A percentile compares a stretch with the other conserved stretches of the same genome.
Evolutionary conservation across 2,329 filamentous ascomycete genomes (phyloP).

Genomic region (Verticillium isaacii): DNA sequence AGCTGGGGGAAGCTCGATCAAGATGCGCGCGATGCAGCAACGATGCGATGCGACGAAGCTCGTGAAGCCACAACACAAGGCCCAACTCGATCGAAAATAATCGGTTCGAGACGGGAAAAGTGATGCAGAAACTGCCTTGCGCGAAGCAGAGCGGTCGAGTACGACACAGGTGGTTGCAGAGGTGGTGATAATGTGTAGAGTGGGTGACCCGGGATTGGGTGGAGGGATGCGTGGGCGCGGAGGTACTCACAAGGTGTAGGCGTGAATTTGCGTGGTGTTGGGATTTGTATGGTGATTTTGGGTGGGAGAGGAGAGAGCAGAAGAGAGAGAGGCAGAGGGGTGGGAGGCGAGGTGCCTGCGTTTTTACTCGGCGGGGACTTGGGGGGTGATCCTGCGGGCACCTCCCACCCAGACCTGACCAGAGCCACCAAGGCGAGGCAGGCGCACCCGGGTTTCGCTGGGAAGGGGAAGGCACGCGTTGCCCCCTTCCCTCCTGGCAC

Average conservation of each 20-base stretch:
- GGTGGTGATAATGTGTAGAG: neutral
- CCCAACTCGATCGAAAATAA: neutral
- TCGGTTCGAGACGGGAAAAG: neutral
- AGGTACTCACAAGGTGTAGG: conserved; percentile 49
- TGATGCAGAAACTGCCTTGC: neutral
- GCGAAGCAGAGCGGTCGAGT: neutral
- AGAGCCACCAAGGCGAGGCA: conserved; percentile 4
- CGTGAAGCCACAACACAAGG: neutral
- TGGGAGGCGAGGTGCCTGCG: conserved; percentile 35
- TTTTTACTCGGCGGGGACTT: conserved; percentile 51
- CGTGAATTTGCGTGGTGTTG: conserved; percentile 37
- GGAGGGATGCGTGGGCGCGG: conserved; percentile 27
- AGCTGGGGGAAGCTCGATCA: conserved; percentile 12
- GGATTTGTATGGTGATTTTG: conserved; percentile 49
- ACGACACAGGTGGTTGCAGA: neutral
- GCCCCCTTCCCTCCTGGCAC: neutral
- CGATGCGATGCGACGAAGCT: neutral
- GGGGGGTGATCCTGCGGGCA: conserved; percentile 8
- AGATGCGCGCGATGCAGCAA: neutral
- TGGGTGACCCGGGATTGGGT: conserved; percentile 28
- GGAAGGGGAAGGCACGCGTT: conserved; percentile 1
- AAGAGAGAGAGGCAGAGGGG: conserved; percentile 44
- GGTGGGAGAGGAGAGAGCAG: conserved; percentile 34
- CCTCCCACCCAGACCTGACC: neutral
- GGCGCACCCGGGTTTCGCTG: neutral